Base-by-base conservation (phyloP, 805 yeast genomes). In the Myxozyma kluyveri region DNA sequence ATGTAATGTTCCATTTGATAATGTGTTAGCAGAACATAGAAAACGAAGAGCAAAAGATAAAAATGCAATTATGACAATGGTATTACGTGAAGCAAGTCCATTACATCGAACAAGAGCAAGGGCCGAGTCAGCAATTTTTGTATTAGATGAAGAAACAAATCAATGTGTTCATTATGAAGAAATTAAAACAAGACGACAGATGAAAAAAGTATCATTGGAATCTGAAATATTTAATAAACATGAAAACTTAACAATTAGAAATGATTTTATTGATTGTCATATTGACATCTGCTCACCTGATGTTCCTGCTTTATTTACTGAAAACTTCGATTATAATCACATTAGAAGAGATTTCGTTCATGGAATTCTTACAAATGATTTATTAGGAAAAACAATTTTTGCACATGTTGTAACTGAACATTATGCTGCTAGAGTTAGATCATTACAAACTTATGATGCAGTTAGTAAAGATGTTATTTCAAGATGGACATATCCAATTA, bases 1-100 rank as follows among this genome's bases (percentile, higher is more conserved):
- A n/a, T 85, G 96, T 38, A 93, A 93, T 64, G 77, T 93, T 52
- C 93, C 89, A 63, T 81, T 91, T 56, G 78, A 77, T 42, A 80
- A 83, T 61, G 86, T 85, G 33, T 72, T 88, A 71, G 80, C 80
- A 21, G 80, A 80, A 48, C 99, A 93, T 67, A 79, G 80, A 58
- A 77, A 77, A 55, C 82, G 86, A 61, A 86, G 82, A 61, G 76
- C 78, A 29, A 61, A 64, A 42, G 99, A 93, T 70, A 87, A 83
- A 70, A 95, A 93, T 67, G 91, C 91, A 63, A 89, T 93, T 59
- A 84, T 88, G 66, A 93, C 98, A 17, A 90, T 91, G 96, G 93
- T 93, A 39, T 74, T 90, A 56, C 80, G 95, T 27, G 84, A 84
- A 62, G 95, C 96, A 0, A 77, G 86, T 19, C 88, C 95, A 6